Evolutionary conservation across 768 basidiomycete species (phyloP), one percentile per base, ranked within the genome.

Genomic region (Calocybe cyanea): DNA sequence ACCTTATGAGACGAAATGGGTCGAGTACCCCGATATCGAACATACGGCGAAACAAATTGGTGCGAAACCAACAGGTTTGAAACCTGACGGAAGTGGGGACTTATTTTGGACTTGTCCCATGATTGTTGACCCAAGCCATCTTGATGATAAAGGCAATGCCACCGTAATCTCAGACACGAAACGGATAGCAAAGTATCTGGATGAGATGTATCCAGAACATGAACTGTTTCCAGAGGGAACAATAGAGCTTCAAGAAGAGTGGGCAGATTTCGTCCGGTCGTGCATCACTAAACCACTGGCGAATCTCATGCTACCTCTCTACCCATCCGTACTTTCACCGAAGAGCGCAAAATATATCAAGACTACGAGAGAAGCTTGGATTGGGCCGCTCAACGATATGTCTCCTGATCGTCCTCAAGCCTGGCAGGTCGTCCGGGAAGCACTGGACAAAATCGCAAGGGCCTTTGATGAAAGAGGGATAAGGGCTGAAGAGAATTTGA

Each of bases 21-120:
- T 73, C 20, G 68, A 70, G 37, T 70, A 61, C 51, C 68, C 72
- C 4, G 69, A 73, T 52, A 70, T 74, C 23, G 65, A 61, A 17
- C 45, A 55, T 4, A 44, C 64, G 17, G 59, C 65, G 23, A 61
- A 62, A 34, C 52, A 54, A 43, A 57, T 71, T 13, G 65, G 66
- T 4, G 66, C 63, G 2, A 50, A 56, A 9, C 45, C 67, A 11
- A 69, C 66, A 1, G 38, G 30, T 3, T 24, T 23, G 11, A 49
- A 44, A 20, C 46, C 49, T 34, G 52, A 52, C 14, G 55, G 55
- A 14, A 50, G 46, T 23, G 49, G 46, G 9, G 28, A 36, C 6
- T 31, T 41, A n/a, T 38, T 43, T 3, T 54, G 49, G 40, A 51
- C 50, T 6, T 50, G 46, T 21, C 55, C 55, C 1, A 45, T 51